Conservation (phyloP, 2,329 filamentous ascomycete species). For the Colletotrichum tamarilloi region DNA sequence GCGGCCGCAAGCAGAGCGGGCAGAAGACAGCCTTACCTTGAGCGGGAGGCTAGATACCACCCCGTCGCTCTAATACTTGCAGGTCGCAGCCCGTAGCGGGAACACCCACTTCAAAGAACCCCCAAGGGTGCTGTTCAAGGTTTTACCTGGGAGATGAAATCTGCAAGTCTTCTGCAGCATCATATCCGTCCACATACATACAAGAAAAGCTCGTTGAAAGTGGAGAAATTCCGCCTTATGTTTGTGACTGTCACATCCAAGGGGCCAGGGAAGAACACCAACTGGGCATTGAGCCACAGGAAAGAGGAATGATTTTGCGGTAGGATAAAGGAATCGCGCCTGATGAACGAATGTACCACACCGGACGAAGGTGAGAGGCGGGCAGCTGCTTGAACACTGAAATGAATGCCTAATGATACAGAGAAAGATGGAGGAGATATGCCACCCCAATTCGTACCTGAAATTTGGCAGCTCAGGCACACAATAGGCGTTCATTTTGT, state of each 20-base stretch:
- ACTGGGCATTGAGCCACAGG: background rate
- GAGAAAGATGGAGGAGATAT: background rate
- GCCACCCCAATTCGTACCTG: conserved; percentile 13
- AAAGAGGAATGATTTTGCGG: background rate
- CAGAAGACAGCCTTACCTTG: conserved; percentile 22
- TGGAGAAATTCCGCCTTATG: conserved; percentile 24
- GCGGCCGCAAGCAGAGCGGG: conserved; percentile 47
- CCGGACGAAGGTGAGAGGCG: background rate
- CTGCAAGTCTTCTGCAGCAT: conserved; percentile 26
- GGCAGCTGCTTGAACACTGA: background rate
- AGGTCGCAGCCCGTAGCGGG: conserved; percentile 13
- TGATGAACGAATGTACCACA: background rate
- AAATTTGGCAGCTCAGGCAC: conserved; percentile 8
- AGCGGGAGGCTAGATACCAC: conserved; percentile 22
- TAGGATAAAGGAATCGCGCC: background rate
- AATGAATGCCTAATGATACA: background rate
- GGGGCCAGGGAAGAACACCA: background rate
- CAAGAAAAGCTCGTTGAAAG: conserved; percentile 6
- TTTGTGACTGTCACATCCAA: background rate
- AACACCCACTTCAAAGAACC: background rate
- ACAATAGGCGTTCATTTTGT: background rate
- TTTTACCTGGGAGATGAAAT: conserved; percentile 12
- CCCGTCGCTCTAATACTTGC: background rate
- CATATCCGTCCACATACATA: background rate
- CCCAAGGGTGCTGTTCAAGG: conserved; percentile 15